Evolutionary conservation across 441 rosid species (phyloP).

Genomic region (Adansonia grandidieri): DNA sequence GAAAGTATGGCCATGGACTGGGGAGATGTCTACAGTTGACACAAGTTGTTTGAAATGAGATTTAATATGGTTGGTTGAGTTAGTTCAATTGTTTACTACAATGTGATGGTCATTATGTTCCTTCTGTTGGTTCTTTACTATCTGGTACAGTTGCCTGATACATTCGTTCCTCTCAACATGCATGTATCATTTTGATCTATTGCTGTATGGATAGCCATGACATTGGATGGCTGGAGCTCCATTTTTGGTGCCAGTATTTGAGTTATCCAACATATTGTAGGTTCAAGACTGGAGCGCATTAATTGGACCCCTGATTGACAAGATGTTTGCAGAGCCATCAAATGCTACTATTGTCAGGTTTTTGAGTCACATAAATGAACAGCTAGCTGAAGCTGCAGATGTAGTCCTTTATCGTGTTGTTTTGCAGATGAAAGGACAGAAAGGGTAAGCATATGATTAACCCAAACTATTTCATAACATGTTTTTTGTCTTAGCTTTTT

Average conservation of each 20-base stretch:
- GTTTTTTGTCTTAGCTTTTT: neutral
- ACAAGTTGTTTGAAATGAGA: neutral
- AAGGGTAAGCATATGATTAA: slow-evolving; percentile 51
- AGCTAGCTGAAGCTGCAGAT: slow-evolving; percentile 63
- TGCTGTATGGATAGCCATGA: neutral
- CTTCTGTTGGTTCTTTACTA: neutral
- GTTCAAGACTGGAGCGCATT: slow-evolving; percentile 77
- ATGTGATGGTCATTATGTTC: neutral
- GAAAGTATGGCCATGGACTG: neutral
- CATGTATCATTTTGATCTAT: neutral
- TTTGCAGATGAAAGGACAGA: slow-evolving; percentile 50
- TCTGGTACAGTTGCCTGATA: slow-evolving; percentile 9
- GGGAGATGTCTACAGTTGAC: neutral
- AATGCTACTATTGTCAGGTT: slow-evolving; percentile 83
- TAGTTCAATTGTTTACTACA: neutral
- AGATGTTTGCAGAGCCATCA: slow-evolving; percentile 91
- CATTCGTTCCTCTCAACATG: neutral
- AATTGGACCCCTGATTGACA: slow-evolving; percentile 69
- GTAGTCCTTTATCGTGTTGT: slow-evolving; percentile 62
- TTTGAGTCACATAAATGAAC: slow-evolving; percentile 71
- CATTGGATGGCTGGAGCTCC: slow-evolving; percentile 20
- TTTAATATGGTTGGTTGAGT: slow-evolving; percentile 10
- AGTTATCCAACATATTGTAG: slow-evolving; percentile 42
- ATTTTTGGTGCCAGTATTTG: slow-evolving; percentile 25
- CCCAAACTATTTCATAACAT: neutral